These are phyloP conservation scores for Colletotrichum paranaense DNA, from an alignment of 2,329 filamentous ascomycete genomes.

Conservation along the genomic window DNA sequence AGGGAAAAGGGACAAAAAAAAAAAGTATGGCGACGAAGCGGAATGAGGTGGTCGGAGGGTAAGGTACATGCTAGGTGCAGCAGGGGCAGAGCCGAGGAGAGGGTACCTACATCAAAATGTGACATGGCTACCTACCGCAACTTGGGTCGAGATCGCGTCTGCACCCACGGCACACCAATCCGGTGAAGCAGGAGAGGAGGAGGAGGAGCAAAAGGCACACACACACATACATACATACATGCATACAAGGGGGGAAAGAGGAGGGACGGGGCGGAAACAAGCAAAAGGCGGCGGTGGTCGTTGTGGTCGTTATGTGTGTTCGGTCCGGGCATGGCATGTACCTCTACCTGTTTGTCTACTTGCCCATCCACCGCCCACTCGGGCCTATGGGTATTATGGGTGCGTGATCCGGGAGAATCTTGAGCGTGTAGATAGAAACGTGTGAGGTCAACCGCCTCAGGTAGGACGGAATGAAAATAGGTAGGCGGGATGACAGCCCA, in stretches of 20 bases:
- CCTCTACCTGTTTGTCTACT: conserved; percentile 1
- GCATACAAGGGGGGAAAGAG: neutral
- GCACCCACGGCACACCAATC: conserved; percentile 28
- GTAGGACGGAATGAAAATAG: neutral
- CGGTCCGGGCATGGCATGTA: conserved; percentile 1
- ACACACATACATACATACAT: neutral
- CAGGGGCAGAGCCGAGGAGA: conserved; percentile 27
- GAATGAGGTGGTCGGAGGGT: conserved; percentile 29
- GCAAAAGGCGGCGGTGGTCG: neutral
- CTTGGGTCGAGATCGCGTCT: conserved; percentile 25
- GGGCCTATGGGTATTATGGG: conserved; percentile 17
- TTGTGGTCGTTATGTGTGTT: neutral
- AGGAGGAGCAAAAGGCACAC: neutral
- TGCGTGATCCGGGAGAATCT: neutral
- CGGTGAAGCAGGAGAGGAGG: conserved; percentile 22
- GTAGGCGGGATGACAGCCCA: neutral
- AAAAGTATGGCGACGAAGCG: conserved; percentile 7
- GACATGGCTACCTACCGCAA: conserved; percentile 12
- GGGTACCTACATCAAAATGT: conserved; percentile 29
- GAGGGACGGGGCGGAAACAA: neutral
- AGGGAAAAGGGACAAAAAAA: neutral
- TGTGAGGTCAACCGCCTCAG: neutral
- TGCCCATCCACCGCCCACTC: conserved; percentile 1
- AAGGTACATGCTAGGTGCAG: conserved; percentile 27
- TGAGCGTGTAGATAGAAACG: neutral